Conservation (phyloP, 768 basidiomycete species). For the Suillus occidentalis region DNA sequence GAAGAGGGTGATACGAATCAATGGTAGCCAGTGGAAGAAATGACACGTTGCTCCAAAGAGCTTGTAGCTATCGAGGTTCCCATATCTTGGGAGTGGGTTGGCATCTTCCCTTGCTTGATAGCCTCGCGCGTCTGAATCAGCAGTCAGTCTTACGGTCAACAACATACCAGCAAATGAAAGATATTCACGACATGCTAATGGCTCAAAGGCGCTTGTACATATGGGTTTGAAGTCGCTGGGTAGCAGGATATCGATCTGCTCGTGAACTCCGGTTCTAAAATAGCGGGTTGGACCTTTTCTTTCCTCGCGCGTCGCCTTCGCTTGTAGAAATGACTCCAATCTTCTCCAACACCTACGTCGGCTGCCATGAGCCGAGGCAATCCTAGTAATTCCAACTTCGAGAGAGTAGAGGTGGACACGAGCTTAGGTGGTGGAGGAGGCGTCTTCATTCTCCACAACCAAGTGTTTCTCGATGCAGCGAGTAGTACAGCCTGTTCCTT, state of each 20-base stretch:
- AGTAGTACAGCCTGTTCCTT: constrained; percentile 18
- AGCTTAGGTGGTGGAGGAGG: constrained; percentile 1
- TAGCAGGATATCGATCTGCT: background rate
- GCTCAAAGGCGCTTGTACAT: background rate
- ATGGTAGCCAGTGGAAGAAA: background rate
- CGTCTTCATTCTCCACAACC: constrained; percentile 5
- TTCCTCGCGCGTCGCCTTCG: too few relatives aligned
- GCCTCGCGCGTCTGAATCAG: background rate
- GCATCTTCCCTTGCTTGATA: background rate
- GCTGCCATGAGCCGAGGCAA: constrained; percentile 16
- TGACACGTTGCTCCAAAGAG: background rate
- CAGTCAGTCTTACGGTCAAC: background rate
- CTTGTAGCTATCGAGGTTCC: background rate
- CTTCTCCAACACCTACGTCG: too few relatives aligned
- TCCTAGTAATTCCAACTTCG: constrained; percentile 1
- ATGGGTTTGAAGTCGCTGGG: background rate
- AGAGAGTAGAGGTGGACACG: constrained; percentile 26
- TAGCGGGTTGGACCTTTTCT: too few relatives aligned
- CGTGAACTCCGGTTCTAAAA: background rate
- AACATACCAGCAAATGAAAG: background rate
- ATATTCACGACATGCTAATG: background rate
- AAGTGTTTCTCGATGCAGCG: too few relatives aligned
- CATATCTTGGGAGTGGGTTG: background rate
- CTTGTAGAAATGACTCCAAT: too few relatives aligned
- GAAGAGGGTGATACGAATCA: background rate